Conservation (phyloP, 768 basidiomycete genomes). For the Mycena albidolilacea region DNA sequence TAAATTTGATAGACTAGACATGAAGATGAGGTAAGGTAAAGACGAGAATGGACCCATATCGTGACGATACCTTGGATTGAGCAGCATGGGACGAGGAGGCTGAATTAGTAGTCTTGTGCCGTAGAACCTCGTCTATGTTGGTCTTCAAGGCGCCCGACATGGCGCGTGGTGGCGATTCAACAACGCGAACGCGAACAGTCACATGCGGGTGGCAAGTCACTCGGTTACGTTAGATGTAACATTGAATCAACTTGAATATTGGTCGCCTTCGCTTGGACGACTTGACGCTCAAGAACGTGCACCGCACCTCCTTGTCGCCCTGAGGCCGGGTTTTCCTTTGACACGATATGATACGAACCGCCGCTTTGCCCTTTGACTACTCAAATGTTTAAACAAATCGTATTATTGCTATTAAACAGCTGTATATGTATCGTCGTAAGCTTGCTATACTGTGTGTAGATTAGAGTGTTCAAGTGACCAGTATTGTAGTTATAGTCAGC, state of each 20-base stretch:
- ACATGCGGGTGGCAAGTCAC: background rate
- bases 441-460: too few species aligned
- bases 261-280: too few species aligned
- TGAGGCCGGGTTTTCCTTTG: too few species aligned
- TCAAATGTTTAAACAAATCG: too few species aligned
- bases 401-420: too few species aligned
- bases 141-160: conserved; percentile 47
- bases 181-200: background rate
- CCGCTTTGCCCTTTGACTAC: too few species aligned
- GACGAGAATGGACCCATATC: background rate
- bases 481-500: too few species aligned
- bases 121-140: conserved; percentile 59
- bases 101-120: conserved; percentile 39
- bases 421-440: too few species aligned
- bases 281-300: too few species aligned
- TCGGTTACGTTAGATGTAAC: conserved; percentile 19
- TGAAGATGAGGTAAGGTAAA: background rate
- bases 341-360: too few species aligned
- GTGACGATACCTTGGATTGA: conserved; percentile 42
- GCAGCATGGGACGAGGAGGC: conserved; percentile 20
- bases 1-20: conserved; percentile 55
- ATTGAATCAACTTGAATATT: background rate
- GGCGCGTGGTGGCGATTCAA: conserved; percentile 1
- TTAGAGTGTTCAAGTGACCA: too few species aligned
- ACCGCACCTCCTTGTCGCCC: too few species aligned